Evolutionary conservation across 2,329 filamentous ascomycete genomes (phyloP).

Genomic region (Trichoderma koningiopsis): DNA sequence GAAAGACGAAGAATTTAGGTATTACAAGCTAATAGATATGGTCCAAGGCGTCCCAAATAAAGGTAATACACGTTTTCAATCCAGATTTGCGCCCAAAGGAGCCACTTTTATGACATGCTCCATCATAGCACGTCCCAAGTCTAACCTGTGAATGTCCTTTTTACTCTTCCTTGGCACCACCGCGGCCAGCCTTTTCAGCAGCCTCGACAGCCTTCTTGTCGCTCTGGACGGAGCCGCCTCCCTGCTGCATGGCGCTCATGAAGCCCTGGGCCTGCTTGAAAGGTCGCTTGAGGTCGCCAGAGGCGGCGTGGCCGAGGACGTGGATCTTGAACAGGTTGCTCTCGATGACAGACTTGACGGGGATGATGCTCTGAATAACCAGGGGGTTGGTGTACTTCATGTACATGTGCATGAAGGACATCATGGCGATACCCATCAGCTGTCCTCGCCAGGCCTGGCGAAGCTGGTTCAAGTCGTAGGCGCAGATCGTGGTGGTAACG

Average conservation of each 20-base stretch:
- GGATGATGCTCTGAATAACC: conserved; percentile 97
- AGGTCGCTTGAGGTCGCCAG: conserved; percentile 88
- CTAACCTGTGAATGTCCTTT: conserved; percentile 12
- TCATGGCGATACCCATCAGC: conserved; percentile 96
- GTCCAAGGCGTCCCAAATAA: not conserved
- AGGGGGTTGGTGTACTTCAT: conserved; percentile 99
- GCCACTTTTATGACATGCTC: conserved; percentile 4
- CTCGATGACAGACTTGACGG: conserved; percentile 93
- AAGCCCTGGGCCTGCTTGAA: conserved; percentile 87
- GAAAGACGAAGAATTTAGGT: not conserved
- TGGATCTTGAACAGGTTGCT: conserved; percentile 96
- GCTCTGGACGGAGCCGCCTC: conserved; percentile 74
- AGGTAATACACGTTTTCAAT: conserved; percentile 14
- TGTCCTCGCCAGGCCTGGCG: conserved; percentile 84
- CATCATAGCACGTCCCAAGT: not conserved
- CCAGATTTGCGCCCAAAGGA: conserved; percentile 8
- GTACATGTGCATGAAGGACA: conserved; percentile 98
- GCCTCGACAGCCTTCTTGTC: conserved; percentile 88
- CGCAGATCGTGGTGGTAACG: conserved; percentile 93
- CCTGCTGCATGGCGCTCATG: conserved; percentile 75
- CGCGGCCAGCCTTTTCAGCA: conserved; percentile 73
- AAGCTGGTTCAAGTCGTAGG: conserved; percentile 88
- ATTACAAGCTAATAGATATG: not conserved
- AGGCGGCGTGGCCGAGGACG: conserved; percentile 81
- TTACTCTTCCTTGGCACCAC: conserved; percentile 73